A percentile compares a stretch with the other conserved stretches of the same genome.
Evolutionary conservation across 352 stramenopile species (phyloP).

Genomic region (Aphanomyces invadans): DNA sequence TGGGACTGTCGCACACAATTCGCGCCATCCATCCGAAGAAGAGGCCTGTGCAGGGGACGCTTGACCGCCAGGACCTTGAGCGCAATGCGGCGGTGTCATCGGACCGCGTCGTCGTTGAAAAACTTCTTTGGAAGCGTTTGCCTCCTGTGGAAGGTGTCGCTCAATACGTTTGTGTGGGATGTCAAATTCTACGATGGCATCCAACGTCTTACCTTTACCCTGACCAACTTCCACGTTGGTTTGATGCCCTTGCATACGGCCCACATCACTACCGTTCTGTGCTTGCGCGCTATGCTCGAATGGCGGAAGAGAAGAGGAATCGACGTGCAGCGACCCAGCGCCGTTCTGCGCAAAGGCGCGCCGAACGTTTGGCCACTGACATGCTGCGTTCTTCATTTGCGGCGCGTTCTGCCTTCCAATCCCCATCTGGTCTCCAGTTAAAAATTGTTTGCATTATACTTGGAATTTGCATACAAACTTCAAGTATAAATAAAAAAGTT

Average conservation of each 20-base stretch:
- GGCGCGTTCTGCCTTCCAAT: not conserved
- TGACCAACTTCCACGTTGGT: slow-evolving; percentile 29
- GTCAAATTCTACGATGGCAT: slow-evolving; percentile 26
- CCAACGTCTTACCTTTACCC: slow-evolving; percentile 18
- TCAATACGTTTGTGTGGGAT: slow-evolving; percentile 26
- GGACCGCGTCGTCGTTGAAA: slow-evolving; percentile 26
- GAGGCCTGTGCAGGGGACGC: not conserved
- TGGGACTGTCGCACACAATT: slow-evolving; percentile 5
- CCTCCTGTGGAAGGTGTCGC: slow-evolving; percentile 23
- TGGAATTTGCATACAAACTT: not conserved
- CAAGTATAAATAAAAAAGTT: not conserved
- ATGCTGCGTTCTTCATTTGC: not conserved
- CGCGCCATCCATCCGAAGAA: not conserved
- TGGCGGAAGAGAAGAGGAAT: not conserved
- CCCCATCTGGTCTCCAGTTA: not conserved
- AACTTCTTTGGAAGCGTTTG: slow-evolving; percentile 27
- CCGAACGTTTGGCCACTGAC: not conserved
- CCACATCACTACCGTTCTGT: slow-evolving; percentile 23
- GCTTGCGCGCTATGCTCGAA: slow-evolving; percentile 16
- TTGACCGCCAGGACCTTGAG: slow-evolving; percentile 14
- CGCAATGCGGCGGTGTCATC: slow-evolving; percentile 25
- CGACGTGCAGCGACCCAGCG: not conserved
- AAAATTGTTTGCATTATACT: not conserved
- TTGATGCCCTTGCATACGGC: slow-evolving; percentile 23
- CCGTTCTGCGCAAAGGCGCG: not conserved